These are phyloP conservation scores for Acephala macrosclerotiorum DNA, from an alignment of 2,329 filamentous ascomycete genomes.

Conservation along the genomic window DNA sequence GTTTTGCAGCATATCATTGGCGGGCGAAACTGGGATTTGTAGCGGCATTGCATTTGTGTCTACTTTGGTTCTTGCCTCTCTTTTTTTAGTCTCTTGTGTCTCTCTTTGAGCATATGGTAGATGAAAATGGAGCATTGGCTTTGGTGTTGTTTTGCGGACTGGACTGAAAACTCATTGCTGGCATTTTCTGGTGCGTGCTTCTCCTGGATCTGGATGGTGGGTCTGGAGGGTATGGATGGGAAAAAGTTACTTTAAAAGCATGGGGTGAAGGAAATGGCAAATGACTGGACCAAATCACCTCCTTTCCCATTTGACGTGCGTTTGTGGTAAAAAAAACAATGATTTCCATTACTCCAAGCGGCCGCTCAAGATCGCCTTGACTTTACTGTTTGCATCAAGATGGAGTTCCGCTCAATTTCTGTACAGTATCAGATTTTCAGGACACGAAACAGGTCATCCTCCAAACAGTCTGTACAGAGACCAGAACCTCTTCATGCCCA, in stretches of 20 bases:
- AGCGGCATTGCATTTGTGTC: conserved; percentile 33
- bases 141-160: conserved; percentile 16
- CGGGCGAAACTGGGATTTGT: conserved; percentile 28
- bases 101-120: conserved; percentile 19
- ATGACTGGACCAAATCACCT: too few species aligned
- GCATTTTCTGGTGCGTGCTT: conserved; percentile 13
- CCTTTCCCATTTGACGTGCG: not conserved
- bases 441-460: too few species aligned
- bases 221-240: conserved; percentile 5
- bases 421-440: too few species aligned
- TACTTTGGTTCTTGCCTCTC: conserved; percentile 10
- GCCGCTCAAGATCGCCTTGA: too few species aligned
- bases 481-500: too few species aligned
- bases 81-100: not conserved
- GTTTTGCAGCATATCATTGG: conserved; percentile 37
- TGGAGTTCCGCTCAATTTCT: too few species aligned
- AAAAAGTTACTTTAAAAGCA: conserved; percentile 7
- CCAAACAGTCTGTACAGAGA: too few species aligned
- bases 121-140: conserved; percentile 14
- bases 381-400: too few species aligned
- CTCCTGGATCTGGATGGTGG: not conserved
- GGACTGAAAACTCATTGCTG: conserved; percentile 11
- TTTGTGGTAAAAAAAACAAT: too few species aligned
- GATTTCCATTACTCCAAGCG: too few species aligned
- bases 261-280: not conserved